These are phyloP conservation scores for Trichoderma aggressivum DNA, from an alignment of 2,329 filamentous ascomycete species.

Conservation along the genomic window DNA sequence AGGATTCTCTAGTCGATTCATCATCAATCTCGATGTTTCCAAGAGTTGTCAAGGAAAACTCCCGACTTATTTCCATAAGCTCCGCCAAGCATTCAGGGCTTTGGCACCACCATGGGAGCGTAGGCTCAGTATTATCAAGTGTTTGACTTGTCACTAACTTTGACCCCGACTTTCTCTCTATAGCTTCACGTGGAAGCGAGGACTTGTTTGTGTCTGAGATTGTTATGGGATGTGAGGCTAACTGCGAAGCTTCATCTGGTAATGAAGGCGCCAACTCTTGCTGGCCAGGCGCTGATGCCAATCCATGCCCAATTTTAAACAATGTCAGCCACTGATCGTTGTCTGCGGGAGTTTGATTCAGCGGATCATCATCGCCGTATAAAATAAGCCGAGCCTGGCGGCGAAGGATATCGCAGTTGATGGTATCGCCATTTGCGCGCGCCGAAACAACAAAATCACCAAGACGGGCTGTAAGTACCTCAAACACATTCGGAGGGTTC, in stretches of 20 bases:
- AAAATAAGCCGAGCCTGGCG: neutral
- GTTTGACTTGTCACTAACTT: neutral
- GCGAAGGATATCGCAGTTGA: neutral
- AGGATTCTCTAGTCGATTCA: neutral
- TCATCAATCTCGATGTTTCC: neutral
- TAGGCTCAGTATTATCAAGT: neutral
- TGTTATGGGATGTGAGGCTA: neutral
- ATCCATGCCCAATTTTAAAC: neutral
- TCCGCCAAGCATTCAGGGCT: neutral
- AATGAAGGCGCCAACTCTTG: neutral
- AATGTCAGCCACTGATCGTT: neutral
- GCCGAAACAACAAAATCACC: neutral
- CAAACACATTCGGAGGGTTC: neutral
- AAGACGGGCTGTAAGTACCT: neutral
- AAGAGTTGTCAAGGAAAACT: neutral
- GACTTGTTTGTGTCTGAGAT: neutral
- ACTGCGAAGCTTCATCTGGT: neutral
- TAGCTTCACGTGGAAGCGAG: neutral
- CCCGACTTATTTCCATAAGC: neutral
- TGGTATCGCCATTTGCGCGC: neutral
- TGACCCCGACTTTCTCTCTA: neutral
- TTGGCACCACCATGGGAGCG: neutral
- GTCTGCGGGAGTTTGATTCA: neutral
- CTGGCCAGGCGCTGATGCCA: neutral
- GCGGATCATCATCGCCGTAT: neutral